Evolutionary conservation across 2,329 filamentous ascomycete species (phyloP).

Genomic region (Xylaria sp.): DNA sequence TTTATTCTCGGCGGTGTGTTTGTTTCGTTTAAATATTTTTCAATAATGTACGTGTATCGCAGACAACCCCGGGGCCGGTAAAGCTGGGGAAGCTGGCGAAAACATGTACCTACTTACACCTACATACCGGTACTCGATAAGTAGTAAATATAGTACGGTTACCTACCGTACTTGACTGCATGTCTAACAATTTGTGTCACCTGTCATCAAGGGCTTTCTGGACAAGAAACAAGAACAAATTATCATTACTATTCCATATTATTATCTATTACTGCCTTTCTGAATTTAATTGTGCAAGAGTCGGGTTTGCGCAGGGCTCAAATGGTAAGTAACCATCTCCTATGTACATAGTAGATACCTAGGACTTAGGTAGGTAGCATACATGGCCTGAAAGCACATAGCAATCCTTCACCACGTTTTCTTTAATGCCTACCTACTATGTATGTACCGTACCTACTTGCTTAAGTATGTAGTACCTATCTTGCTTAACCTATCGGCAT

Average conservation of each 20-base stretch:
- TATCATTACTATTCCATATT: not conserved
- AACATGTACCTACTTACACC: too few species aligned
- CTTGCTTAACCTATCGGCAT: too few species aligned
- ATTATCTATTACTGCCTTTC: not conserved
- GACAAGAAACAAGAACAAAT: not conserved
- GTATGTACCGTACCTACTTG: not conserved
- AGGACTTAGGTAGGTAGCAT: not conserved
- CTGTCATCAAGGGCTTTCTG: conserved; percentile 2
- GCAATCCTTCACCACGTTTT: not conserved
- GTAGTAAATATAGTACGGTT: not conserved
- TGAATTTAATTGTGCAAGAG: not conserved
- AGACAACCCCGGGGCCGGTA: not conserved
- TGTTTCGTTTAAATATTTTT: conserved; percentile 5
- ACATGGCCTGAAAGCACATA: not conserved
- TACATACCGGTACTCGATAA: too few species aligned
- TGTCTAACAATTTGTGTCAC: conserved; percentile 10
- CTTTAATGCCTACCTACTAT: not conserved
- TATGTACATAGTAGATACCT: too few species aligned
- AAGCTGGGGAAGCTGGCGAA: not conserved
- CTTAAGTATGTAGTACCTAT: too few species aligned
- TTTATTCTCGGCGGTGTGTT: not conserved
- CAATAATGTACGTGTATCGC: not conserved
- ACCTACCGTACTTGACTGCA: not conserved
- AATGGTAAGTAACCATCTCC: not conserved
- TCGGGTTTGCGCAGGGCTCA: not conserved